phyloP scores from a whole-genome alignment of 2,329 filamentous ascomycete genomes.

The Fusarium haematococcum region DNA sequence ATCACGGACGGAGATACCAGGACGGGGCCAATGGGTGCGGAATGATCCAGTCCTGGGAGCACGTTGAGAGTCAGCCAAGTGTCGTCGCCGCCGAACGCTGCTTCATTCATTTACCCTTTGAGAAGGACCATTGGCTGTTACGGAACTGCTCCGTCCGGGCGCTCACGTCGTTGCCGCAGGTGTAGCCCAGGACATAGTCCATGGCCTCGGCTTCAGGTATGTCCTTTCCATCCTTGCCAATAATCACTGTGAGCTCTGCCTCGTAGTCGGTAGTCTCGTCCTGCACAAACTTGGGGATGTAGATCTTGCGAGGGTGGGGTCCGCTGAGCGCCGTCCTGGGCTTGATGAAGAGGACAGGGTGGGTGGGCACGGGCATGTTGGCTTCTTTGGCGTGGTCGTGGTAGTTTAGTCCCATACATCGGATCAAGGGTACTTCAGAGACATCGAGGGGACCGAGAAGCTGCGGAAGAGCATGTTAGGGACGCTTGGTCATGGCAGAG shows the following conservation, averaged over 20 bases:
- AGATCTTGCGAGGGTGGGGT: not conserved
- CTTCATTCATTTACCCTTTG: not conserved
- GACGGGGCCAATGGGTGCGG: not conserved
- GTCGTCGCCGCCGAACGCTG: fast-evolving
- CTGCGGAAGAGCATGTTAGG: not conserved
- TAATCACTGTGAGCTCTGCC: not conserved
- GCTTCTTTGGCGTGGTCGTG: not conserved
- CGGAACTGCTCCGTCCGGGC: not conserved
- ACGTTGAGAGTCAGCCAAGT: not conserved
- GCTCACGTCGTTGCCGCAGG: not conserved
- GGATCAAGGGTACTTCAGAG: not conserved
- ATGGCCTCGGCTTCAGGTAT: not conserved
- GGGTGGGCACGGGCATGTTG: not conserved
- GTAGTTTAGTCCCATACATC: not conserved
- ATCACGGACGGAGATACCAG: not conserved
- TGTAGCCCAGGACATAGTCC: not conserved
- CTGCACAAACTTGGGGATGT: not conserved
- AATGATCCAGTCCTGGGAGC: not conserved
- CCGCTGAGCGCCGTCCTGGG: not conserved
- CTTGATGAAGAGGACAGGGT: not conserved
- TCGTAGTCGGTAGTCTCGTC: not conserved
- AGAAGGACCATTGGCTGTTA: not conserved
- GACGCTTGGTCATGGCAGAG: not conserved
- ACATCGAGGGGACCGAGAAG: not conserved
- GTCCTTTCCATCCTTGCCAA: not conserved